Base-by-base conservation (phyloP, 164 flowering plant species). In the grape (Vitis vinifera) region DNA sequence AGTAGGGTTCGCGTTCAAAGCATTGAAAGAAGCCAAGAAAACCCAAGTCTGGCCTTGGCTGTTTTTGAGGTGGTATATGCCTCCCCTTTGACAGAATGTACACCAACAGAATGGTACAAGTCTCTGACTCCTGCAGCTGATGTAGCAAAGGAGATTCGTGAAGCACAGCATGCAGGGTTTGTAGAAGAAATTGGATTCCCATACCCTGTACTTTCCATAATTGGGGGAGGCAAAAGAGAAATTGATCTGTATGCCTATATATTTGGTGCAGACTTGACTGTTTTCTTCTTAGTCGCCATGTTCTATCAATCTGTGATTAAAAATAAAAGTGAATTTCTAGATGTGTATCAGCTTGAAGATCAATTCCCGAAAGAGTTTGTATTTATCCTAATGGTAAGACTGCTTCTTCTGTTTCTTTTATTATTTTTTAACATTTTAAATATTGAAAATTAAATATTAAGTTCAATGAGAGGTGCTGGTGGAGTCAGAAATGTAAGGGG, bases 331-430 rank as follows among this genome's bases (percentile, higher is more conserved):
- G 88, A 96, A 67, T 85, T 96, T 80, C 94, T 96, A 31, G 98
- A 91, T 58, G 97, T 92, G 57, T 93, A 87, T 83, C 98, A 96
- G 84, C 97, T 93, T 70, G 98, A 96, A 84, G 99, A 96, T 80
- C 99, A 96, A 76, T 96, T 96, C 73, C 99, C 99, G 0, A 92
- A 86, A 69, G 98, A 93, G 71, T 96, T 79, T 68, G 97, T 96
- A 4, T 87, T 91, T 73, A 71, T 92, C 63, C 79, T 96, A 48
- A 91, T 96, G 91, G 99, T 95, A 81, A 78, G 80, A 44, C 13
- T 59, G 8, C 44, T 44, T 68, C 31, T 47, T 70, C 55, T 49
- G 1, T 48, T 37, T 29, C 23, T 30, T 56, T 37, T 3, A 11
- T 37, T 3, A 11, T 71, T 11, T 11, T 55, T 59, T 11, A 14